Percentiles rank a stretch among this genome's conserved stretches.
Conservation (phyloP, 1,284 basidiomycete species). For the Boletus semigastroideus region DNA sequence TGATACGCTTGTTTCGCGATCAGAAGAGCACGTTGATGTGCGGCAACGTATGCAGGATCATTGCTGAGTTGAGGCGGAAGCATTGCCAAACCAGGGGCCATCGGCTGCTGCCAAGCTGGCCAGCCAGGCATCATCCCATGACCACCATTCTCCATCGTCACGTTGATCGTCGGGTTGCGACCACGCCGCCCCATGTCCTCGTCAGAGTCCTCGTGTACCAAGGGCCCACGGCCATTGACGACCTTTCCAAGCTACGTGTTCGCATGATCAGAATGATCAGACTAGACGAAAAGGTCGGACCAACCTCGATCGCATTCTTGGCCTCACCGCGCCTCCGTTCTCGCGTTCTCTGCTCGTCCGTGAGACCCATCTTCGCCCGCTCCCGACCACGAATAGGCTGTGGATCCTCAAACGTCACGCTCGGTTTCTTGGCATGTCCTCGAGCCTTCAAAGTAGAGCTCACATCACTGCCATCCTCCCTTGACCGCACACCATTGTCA, state of each 20-base stretch:
- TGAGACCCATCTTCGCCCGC: slow-evolving; percentile 34
- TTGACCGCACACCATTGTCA: slow-evolving; percentile 48
- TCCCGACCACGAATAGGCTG: slow-evolving; percentile 27
- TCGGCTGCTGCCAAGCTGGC: slow-evolving; percentile 33
- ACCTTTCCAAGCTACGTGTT: slow-evolving; percentile 70
- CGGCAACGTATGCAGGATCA: slow-evolving; percentile 60
- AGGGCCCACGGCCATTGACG: slow-evolving; percentile 69
- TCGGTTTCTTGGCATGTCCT: slow-evolving; percentile 49
- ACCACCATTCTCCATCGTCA: slow-evolving; percentile 46
- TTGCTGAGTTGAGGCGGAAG: slow-evolving; percentile 32
- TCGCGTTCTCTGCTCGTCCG: slow-evolving; percentile 52
- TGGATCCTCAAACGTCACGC: slow-evolving; percentile 58
- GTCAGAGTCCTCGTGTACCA: slow-evolving; percentile 55
- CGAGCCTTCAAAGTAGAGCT: slow-evolving; percentile 32
- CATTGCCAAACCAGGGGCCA: slow-evolving; percentile 29
- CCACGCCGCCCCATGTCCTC: slow-evolving; percentile 35
- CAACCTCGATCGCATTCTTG: slow-evolving; percentile 75
- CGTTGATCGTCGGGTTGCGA: slow-evolving; percentile 34
- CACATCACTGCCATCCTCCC: slow-evolving; percentile 35
- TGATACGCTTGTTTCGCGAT: slow-evolving; percentile 83
- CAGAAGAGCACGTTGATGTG: slow-evolving; percentile 81
- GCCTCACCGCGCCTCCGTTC: slow-evolving; percentile 74
- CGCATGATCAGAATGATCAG: slow-evolving; percentile 2
- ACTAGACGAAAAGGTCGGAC: slow-evolving; percentile 22
- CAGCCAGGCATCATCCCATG: slow-evolving; percentile 28